These are phyloP conservation scores for Microstroma glucosiphilum DNA, from an alignment of 1,284 basidiomycete species.

Conservation along the genomic window DNA sequence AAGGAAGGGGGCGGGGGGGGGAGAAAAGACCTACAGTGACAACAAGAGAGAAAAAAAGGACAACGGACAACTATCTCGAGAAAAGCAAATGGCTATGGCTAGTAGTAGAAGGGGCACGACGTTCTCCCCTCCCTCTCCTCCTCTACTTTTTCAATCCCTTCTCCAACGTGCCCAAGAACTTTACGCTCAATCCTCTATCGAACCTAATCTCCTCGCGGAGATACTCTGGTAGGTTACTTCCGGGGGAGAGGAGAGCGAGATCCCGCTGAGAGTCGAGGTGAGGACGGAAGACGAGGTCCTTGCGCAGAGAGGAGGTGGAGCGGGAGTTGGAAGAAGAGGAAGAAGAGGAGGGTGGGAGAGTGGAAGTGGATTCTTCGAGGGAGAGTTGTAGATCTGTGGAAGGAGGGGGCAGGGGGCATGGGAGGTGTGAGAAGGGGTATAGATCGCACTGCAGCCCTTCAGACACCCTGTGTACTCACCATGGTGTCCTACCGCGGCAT, in stretches of 20 bases:
- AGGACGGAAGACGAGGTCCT: slow-evolving; percentile 44
- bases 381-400: slow-evolving; percentile 33
- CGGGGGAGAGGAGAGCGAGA: slow-evolving; percentile 20
- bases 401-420: background rate
- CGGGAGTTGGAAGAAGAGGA: background rate
- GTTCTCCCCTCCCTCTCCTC: too few relatives aligned
- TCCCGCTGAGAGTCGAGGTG: slow-evolving; percentile 39
- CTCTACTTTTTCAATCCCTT: slow-evolving; percentile 14
- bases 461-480: slow-evolving; percentile 24
- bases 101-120: too few relatives aligned
- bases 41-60: too few relatives aligned
- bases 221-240: slow-evolving; percentile 19
- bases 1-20: too few relatives aligned
- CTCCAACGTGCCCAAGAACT: slow-evolving; percentile 23
- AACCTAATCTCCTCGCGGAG: slow-evolving; percentile 25
- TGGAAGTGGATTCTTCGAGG: slow-evolving; percentile 31
- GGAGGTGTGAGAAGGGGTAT: background rate
- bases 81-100: too few relatives aligned
- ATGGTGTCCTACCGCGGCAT: slow-evolving; percentile 39
- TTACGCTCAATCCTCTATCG: slow-evolving; percentile 20
- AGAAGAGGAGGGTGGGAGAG: background rate
- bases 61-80: too few relatives aligned
- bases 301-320: slow-evolving; percentile 13
- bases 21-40: too few relatives aligned
- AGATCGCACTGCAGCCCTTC: too few relatives aligned